phyloP scores from a whole-genome alignment of 306 rosid genomes.

The Acacia confusa region DNA sequence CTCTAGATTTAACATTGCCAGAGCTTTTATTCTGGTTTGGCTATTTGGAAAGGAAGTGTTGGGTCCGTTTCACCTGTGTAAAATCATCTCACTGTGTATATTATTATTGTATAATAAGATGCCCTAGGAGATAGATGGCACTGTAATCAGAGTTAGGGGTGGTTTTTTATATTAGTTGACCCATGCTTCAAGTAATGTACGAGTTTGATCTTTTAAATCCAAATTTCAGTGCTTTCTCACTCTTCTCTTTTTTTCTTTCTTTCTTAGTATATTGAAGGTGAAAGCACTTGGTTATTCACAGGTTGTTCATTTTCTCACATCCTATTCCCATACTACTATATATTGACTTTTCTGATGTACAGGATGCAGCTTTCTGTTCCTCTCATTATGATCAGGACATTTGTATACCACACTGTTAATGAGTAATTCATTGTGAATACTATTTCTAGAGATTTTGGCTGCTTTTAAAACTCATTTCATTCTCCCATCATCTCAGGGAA shows the following conservation, averaged over 20 bases:
- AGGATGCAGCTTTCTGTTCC: not conserved
- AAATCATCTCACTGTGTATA: constrained; percentile 31
- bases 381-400: not conserved
- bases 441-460: constrained; percentile 20
- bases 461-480: not conserved
- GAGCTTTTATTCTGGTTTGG: constrained; percentile 31
- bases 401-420: not conserved
- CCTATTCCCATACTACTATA: not conserved
- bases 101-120: constrained; percentile 27
- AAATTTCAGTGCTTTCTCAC: not conserved
- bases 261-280: not conserved
- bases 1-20: constrained; percentile 31
- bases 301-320: not conserved
- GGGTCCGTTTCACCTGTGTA: constrained; percentile 41
- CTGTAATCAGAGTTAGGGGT: constrained; percentile 21
- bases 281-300: not conserved
- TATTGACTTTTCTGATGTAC: not conserved
- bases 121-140: constrained; percentile 11
- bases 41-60: constrained; percentile 26
- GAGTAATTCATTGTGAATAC: not conserved
- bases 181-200: not conserved
- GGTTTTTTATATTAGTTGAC: constrained; percentile 11
- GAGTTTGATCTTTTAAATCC: constrained; percentile 16
- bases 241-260: not conserved
- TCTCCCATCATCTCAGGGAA: not conserved